phyloP scores from a whole-genome alignment of 2,329 filamentous ascomycete genomes.

The Talaromyces funiculosus region DNA sequence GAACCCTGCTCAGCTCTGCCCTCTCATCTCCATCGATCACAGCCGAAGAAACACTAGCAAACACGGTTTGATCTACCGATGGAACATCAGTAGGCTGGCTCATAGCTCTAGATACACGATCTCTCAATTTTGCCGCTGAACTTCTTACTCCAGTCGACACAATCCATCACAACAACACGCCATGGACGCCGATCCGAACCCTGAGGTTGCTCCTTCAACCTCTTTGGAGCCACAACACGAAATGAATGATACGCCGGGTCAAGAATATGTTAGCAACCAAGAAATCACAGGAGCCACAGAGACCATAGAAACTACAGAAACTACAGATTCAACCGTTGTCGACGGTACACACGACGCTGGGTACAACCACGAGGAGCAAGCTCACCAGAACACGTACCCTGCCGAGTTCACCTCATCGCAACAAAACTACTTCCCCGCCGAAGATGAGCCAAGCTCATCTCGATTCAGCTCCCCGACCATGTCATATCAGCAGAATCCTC shows the following conservation, averaged over 20 bases:
- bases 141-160: neutral
- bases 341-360: constrained; percentile 28
- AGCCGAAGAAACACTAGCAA: neutral
- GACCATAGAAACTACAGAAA: neutral
- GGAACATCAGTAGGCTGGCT: neutral
- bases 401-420: constrained; percentile 39
- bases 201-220: constrained; percentile 3
- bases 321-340: constrained; percentile 5
- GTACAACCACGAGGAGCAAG: constrained; percentile 41
- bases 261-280: neutral
- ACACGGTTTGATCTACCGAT: neutral
- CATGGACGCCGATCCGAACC: constrained; percentile 10
- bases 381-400: constrained; percentile 33
- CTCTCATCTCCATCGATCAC: neutral
- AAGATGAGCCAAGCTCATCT: constrained; percentile 43
- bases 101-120: neutral
- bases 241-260: neutral
- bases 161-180: neutral
- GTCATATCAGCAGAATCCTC: constrained; percentile 35
- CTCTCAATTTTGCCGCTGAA: neutral
- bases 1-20: neutral
- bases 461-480: constrained; percentile 39
- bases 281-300: constrained; percentile 3
- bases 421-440: constrained; percentile 36
- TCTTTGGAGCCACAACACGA: neutral